Conservation (phyloP, 768 basidiomycete genomes). For the Tephrocybe rancida region DNA sequence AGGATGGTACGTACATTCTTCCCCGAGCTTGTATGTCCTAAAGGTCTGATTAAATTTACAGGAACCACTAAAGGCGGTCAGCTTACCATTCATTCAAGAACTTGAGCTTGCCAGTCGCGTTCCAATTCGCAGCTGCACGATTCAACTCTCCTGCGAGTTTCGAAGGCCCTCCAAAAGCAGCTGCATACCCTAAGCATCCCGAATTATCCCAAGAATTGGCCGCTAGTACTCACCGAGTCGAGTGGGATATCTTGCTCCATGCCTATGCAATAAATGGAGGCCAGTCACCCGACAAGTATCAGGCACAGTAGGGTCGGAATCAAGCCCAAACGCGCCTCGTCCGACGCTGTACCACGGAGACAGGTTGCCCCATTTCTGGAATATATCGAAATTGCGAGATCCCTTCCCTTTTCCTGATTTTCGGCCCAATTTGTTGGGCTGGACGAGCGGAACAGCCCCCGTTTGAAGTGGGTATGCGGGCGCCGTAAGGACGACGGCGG, state of each 20-base stretch:
- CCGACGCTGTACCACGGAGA: constrained; percentile 85
- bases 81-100: constrained; percentile 86
- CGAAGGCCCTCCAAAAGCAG: constrained; percentile 62
- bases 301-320: constrained; percentile 72
- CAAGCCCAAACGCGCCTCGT: constrained; percentile 66
- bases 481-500: constrained; percentile 70
- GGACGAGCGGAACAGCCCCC: constrained; percentile 63
- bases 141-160: constrained; percentile 58
- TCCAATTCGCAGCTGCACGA: constrained; percentile 57
- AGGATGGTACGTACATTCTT: constrained; percentile 57
- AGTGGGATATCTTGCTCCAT: constrained; percentile 78
- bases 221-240: constrained; percentile 50
- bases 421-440: constrained; percentile 37
- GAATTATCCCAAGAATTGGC: not conserved
- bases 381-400: constrained; percentile 53
- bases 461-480: constrained; percentile 77
- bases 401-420: constrained; percentile 19
- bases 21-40: constrained; percentile 92
- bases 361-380: constrained; percentile 82
- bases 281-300: constrained; percentile 72
- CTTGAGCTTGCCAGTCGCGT: constrained; percentile 60
- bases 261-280: constrained; percentile 78
- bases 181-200: constrained; percentile 33
- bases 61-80: constrained; percentile 2
- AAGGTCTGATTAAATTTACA: constrained; percentile 3